These are phyloP conservation scores for Apiotrichum akiyoshidainum DNA, from an alignment of 1,284 basidiomycete genomes.

Conservation along the genomic window DNA sequence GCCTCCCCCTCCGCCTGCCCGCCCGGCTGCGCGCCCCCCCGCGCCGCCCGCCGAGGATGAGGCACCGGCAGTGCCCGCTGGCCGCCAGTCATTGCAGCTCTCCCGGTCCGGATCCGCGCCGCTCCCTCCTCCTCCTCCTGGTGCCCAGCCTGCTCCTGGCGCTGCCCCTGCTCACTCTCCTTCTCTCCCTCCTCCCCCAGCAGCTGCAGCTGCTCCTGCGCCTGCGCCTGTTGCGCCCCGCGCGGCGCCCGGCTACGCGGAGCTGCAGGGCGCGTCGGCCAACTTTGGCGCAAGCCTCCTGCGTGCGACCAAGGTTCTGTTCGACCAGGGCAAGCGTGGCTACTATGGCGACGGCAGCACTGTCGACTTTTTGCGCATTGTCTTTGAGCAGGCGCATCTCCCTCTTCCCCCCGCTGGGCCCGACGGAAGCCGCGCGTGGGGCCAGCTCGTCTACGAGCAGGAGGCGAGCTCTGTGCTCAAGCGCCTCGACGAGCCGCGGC, in stretches of 20 bases:
- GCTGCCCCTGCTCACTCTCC: background rate
- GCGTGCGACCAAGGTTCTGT: constrained; percentile 64
- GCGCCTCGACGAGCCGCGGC: constrained; percentile 67
- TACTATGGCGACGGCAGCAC: constrained; percentile 80
- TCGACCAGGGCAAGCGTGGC: constrained; percentile 68
- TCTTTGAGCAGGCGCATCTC: constrained; percentile 52
- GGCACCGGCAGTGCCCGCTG: too few species aligned
- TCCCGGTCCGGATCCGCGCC: background rate
- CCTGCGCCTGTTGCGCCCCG: background rate
- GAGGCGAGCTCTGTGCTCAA: constrained; percentile 64
- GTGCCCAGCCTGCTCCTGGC: background rate
- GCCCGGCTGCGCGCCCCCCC: background rate
- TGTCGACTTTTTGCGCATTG: constrained; percentile 67
- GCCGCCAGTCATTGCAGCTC: too few species aligned
- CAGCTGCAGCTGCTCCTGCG: background rate
- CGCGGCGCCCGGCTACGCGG: constrained; percentile 51
- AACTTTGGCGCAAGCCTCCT: constrained; percentile 71
- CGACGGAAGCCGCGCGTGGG: constrained; percentile 55
- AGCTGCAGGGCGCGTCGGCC: constrained; percentile 66
- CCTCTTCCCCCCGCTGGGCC: constrained; percentile 23
- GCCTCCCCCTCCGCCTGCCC: constrained; percentile 10
- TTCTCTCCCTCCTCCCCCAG: background rate
- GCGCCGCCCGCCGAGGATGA: background rate
- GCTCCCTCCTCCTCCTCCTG: background rate
- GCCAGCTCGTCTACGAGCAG: constrained; percentile 72